Base-by-base conservation (phyloP, 176 grass and related monocot species). In the bread wheat (Triticum aestivum) region DNA sequence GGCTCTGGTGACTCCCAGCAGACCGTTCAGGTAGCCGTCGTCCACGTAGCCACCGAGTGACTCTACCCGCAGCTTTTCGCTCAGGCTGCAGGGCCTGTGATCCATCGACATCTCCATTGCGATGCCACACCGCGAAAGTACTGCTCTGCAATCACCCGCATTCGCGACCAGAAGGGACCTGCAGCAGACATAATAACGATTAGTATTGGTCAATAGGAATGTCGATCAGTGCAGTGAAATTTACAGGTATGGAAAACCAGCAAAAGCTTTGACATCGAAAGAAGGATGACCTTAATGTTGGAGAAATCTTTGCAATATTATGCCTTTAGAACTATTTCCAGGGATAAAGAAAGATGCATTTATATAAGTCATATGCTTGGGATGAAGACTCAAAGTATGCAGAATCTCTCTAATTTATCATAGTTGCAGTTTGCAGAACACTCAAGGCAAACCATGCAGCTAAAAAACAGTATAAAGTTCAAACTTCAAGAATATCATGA, bases 61-160 rank as follows among this genome's bases (percentile, higher is more conserved):
- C 79, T 99, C 94, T 3, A 99, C 11, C 0, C 97, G 94, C 35
- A 85, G 37, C 44, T 85, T 87, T 81, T 99, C 97, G 13, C 42
- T 85, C 38, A 83, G 71, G 77, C 97, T 92, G 67, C 87, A 91
- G 18, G 97, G 90, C 61, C 87, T 92, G 89, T 99, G 97, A 41
- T 99, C 97, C 68, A 73, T 78, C 14, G 97, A 96, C 97, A 99
- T 99, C 71, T 94, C 92, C 58, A 94, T 58, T 39, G 92, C 97
- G 13, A 69, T 82, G 11, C 94, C 94, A n/a, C 52, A 75, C n/a
- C 85, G 92, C 33, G 94, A 99, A 78, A 99, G 94, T 62, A 99
- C 94, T 21, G 97, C 94, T 61, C 97, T 91, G 51, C 97, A 99
- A 24, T 99, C 97, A 17, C 97, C 97, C 72, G 97, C 97, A 65